phyloP scores from a whole-genome alignment of 345 rosid species.

The Pistacia integerrima region DNA sequence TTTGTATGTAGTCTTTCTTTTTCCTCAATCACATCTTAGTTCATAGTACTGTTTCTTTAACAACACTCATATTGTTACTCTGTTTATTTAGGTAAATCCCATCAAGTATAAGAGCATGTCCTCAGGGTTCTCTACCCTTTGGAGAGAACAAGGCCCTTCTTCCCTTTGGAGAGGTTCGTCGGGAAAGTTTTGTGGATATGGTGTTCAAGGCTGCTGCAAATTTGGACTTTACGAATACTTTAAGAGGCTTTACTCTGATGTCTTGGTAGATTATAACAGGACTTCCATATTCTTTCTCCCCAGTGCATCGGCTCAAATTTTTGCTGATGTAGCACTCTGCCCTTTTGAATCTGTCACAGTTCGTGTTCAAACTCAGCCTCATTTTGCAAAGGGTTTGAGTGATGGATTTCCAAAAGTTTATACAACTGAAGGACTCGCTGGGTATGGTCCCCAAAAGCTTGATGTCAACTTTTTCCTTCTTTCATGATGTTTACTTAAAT shows the following conservation, averaged over 20 bases:
- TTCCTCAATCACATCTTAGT: no score
- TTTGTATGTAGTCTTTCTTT: no score
- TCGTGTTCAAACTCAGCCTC: conserved; percentile 64
- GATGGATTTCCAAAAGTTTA: conserved; percentile 29
- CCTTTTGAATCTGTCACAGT: no score
- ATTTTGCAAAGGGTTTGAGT: conserved; percentile 57
- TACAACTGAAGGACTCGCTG: conserved; percentile 53
- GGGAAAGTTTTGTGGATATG: conserved; percentile 64
- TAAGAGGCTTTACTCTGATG: no score
- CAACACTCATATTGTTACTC: not conserved
- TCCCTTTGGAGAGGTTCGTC: no score
- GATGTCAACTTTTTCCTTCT: conserved; percentile 7
- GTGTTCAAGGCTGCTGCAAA: conserved; percentile 61
- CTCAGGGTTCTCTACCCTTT: no score
- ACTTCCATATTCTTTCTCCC: not conserved
- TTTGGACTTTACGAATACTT: no score
- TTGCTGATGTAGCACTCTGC: no score
- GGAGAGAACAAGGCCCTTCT: no score
- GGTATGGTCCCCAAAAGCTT: conserved; percentile 37
- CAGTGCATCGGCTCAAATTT: no score
- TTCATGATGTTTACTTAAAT: conserved; percentile 13
- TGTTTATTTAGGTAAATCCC: not conserved
- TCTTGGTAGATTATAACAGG: no score
- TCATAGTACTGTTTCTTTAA: not conserved
- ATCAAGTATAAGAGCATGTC: no score